Evolutionary conservation across 805 yeast genomes (phyloP).

Genomic region (Metschnikowia santaceciliae): DNA sequence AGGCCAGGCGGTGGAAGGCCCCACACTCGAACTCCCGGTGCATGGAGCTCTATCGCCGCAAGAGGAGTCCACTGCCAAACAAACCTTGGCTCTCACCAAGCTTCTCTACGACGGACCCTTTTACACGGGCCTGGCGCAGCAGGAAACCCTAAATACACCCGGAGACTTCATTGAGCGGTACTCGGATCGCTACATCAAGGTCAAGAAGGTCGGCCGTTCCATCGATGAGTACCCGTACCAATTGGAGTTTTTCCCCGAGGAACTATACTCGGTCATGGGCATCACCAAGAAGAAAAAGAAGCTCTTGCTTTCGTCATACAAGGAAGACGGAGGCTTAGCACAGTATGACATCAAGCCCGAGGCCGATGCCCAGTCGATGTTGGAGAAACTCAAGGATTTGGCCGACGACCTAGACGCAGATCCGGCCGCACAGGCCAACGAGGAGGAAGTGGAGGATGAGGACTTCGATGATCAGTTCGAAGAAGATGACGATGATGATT

Average conservation of each 20-base stretch:
- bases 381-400: slow-evolving; percentile 36
- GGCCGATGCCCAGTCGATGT: slow-evolving; percentile 32
- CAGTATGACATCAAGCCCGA: slow-evolving; percentile 30
- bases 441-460: slow-evolving; percentile 35
- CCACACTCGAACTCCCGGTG: slow-evolving; percentile 56
- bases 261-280: slow-evolving; percentile 70
- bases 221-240: slow-evolving; percentile 76
- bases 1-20: slow-evolving; percentile 33
- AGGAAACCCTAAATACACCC: slow-evolving; percentile 21
- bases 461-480: slow-evolving; percentile 67
- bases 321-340: slow-evolving; percentile 36
- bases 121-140: slow-evolving; percentile 51
- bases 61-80: slow-evolving; percentile 53
- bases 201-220: slow-evolving; percentile 64
- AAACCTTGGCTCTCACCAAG: slow-evolving; percentile 50
- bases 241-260: slow-evolving; percentile 69
- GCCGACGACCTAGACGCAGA: slow-evolving; percentile 45
- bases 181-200: slow-evolving; percentile 73
- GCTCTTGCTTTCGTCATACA: slow-evolving; percentile 41
- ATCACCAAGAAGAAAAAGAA: slow-evolving; percentile 50
- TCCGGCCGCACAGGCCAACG: slow-evolving; percentile 41
- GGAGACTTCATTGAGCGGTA: slow-evolving; percentile 75
- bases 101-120: slow-evolving; percentile 64
- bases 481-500: slow-evolving; percentile 74
- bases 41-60: slow-evolving; percentile 51